Base-by-base conservation (phyloP, 257 asterid species). In the Solanum piurae region DNA sequence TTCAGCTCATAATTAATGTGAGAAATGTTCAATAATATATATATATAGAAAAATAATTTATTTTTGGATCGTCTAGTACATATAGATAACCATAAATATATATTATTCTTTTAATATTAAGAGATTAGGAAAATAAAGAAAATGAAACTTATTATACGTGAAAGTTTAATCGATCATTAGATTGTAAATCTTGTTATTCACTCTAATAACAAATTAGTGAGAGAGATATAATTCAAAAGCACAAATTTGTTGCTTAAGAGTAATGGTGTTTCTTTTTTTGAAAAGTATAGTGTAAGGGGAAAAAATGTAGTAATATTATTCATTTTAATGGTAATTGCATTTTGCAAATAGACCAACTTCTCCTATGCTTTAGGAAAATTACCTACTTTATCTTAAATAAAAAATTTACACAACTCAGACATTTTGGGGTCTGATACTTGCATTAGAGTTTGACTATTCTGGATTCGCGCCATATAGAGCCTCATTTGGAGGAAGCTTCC, bases 401-500 rank as follows among this genome's bases (percentile, higher is more conserved):
- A 73, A 34, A 1, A 9, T 0, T 18, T 73, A n/a, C 18, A 25
- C 33, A 64, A 64, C 4, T 64, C 11, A 49, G 18, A 25, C 2
- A 10, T 64, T 64, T n/a, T 25, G 13, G 72, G 34, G 7, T 14
- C 3, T 42, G 20, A 49, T 49, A 16, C 3, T 49, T 49, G 4
- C 3, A 52, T 52, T 46, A 7, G 4, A 6, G 3, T 52, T 9
- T 6, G 62, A 52, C 9, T 52, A 52, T 52, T 16, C 1, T 14
- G 4, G 0, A 2, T 52, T 18, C 0, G 4, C 1, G 9, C 0
- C 0, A 2, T 52, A 18, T 52, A 52, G 7, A 7, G 62, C 0
- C 2, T 18, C 0, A 52, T 52, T 6, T 52, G 21, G 21, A n/a
- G 11, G n/a, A 55, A 55, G 64, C 64, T 52, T 52, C 7, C 23